Base-by-base conservation (phyloP, 352 stramenopile species). In the Phytophthora ramorum region DNA sequence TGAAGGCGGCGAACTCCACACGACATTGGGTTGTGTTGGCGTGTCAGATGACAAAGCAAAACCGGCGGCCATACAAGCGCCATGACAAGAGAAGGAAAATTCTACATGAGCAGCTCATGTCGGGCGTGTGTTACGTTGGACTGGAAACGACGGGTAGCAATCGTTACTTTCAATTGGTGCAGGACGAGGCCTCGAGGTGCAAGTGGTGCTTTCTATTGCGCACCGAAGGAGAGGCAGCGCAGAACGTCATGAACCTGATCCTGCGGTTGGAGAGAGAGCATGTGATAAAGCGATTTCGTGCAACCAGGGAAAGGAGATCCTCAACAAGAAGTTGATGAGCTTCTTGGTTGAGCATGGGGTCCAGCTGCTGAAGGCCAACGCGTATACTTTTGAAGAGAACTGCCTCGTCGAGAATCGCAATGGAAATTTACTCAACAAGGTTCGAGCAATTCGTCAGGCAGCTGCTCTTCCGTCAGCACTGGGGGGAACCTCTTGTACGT, bases 351-450 rank as follows among this genome's bases (percentile, higher is more conserved):
- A 43, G 9, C 37, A 50, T 32, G 52, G 52, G 2, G 43, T 59
- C 13, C 10, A 22, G 10, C 12, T 59, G n/a, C 5, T 50, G 16
- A 28, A 8, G 2, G 49, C 44, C 2, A 63, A 63, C 22, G 30
- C 45, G 0, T 55, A 63, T 32, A 55, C 55, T 1, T 34, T 45
- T 1, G 32, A 63, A 9, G 55, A 63, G 14, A 62, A 47, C 13
- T 47, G 19, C 34, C 14, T 54, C 2, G 54, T 60, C 2, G 40
- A 62, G 32, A 53, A 48, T 14, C 22, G 50, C 0, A 47, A 62
- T 24, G 43, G 53, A 0, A 61, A 44, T 5, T 22, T 52, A 6
- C 7, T 61, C 0, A 55, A 8, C 19, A 63, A 63, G 28, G 45
- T 63, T 6, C 55, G 47, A 9, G 32, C 47, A 3, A 30, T 46